A percentile compares a stretch with the other conserved stretches of the same genome.
Conservation (phyloP, 2,329 filamentous ascomycete genomes). For the Penicillium sp. region DNA sequence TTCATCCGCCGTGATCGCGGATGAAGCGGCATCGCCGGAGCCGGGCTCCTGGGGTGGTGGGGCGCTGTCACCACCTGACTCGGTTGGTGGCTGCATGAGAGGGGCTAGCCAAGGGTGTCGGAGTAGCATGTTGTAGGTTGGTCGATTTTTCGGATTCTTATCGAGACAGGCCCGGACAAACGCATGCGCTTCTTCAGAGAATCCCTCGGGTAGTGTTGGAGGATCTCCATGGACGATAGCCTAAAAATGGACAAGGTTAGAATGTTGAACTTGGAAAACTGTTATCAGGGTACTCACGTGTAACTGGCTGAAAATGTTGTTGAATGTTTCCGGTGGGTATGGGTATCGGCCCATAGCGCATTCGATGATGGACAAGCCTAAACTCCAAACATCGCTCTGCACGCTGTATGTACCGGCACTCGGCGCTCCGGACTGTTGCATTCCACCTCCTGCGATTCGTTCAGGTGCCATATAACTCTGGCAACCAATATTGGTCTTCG, state of each 20-base stretch:
- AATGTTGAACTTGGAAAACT: background rate
- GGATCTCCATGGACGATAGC: constrained; percentile 98
- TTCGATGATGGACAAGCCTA: constrained; percentile 92
- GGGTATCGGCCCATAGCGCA: constrained; percentile 93
- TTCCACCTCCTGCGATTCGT: constrained; percentile 81
- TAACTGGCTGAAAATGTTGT: constrained; percentile 96
- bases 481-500: constrained; percentile 97
- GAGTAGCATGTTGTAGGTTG: constrained; percentile 87
- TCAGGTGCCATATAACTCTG: constrained; percentile 99
- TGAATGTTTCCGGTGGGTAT: constrained; percentile 94
- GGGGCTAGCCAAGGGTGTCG: constrained; percentile 83
- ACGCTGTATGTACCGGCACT: constrained; percentile 90
- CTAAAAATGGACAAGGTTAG: constrained; percentile 49
- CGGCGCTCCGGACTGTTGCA: constrained; percentile 67
- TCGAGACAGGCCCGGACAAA: constrained; percentile 89
- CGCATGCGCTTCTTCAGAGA: constrained; percentile 74
- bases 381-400: constrained; percentile 96
- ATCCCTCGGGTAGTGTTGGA: constrained; percentile 79
- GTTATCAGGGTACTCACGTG: constrained; percentile 64
- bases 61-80: constrained; percentile 53
- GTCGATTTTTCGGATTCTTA: constrained; percentile 87
- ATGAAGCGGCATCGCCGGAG: constrained; percentile 31
- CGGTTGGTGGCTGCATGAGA: constrained; percentile 72
- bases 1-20: constrained; percentile 60
- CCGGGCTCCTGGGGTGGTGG: constrained; percentile 33